These are phyloP conservation scores for Pontederia crassipes DNA, from an alignment of 176 grass and related monocot genomes.

Conservation along the genomic window DNA sequence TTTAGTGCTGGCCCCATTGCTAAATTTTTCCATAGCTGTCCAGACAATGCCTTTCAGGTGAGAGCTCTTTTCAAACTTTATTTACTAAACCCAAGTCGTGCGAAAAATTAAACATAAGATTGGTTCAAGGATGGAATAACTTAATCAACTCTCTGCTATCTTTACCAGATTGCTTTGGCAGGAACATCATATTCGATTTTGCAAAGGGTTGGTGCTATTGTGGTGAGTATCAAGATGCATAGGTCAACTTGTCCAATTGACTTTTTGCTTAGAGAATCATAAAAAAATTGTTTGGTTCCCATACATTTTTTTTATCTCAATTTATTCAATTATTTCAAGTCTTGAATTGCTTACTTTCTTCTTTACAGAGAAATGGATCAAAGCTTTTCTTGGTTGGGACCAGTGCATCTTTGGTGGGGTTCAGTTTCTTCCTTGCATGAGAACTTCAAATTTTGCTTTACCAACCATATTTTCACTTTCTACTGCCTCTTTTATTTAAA, in stretches of 20 bases:
- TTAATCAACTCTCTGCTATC: slow-evolving; percentile 10
- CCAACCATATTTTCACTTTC: too few species aligned
- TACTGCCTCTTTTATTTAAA: too few species aligned
- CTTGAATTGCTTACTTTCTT: slow-evolving; percentile 13
- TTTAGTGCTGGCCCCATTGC: slow-evolving; percentile 55
- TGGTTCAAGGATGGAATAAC: slow-evolving; percentile 5
- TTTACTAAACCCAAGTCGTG: background rate
- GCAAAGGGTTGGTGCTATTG: slow-evolving; percentile 91
- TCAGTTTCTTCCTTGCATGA: background rate
- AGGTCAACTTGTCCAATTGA: background rate
- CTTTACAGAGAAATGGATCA: slow-evolving; percentile 74
- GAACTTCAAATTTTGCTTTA: too few species aligned
- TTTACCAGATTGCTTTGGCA: slow-evolving; percentile 71
- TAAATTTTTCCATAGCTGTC: slow-evolving; percentile 88
- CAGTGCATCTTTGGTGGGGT: slow-evolving; percentile 76
- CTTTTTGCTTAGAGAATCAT: background rate
- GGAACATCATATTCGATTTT: slow-evolving; percentile 77
- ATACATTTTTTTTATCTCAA: slow-evolving; percentile 5
- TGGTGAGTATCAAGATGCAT: slow-evolving; percentile 36
- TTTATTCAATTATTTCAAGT: slow-evolving; percentile 12
- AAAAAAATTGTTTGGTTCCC: background rate
- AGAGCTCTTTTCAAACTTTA: slow-evolving; percentile 1
- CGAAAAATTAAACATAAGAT: background rate
- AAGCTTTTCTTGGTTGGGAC: slow-evolving; percentile 94
- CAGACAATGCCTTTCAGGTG: slow-evolving; percentile 99